Conservation (phyloP, 371 early-diverging fungal species). For the Mortierella sp. region DNA sequence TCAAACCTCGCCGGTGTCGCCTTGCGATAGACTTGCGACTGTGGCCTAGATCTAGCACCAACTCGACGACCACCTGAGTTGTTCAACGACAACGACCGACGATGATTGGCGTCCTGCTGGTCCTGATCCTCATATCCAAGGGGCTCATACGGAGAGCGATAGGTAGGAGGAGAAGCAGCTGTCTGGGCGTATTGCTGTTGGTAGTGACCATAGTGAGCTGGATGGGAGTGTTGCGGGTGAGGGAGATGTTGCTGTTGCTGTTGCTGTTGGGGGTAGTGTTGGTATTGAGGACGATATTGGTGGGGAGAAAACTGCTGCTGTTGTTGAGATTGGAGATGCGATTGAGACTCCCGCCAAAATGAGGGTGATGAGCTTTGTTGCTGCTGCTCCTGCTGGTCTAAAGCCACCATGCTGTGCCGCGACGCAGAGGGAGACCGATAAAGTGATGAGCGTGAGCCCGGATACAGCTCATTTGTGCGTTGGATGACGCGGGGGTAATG, state of each 20-base stretch:
- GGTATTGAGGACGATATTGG: constrained; percentile 13
- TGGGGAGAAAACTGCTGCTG: neutral
- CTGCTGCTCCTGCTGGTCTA: constrained; percentile 9
- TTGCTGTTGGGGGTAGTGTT: constrained; percentile 1
- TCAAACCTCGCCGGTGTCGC: constrained; percentile 7
- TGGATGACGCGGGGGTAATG: constrained; percentile 13
- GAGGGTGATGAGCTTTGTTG: constrained; percentile 7
- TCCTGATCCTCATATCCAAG: neutral
- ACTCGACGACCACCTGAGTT: neutral
- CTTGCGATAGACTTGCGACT: constrained; percentile 5
- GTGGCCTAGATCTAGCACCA: neutral
- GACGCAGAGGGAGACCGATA: neutral
- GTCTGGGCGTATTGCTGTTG: neutral
- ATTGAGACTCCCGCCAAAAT: constrained; percentile 10
- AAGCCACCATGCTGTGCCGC: constrained; percentile 11
- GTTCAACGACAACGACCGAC: constrained; percentile 36
- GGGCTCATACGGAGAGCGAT: neutral
- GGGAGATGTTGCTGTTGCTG: neutral
- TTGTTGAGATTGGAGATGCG: neutral
- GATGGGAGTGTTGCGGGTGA: neutral
- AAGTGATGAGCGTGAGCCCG: constrained; percentile 15
- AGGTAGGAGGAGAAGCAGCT: neutral
- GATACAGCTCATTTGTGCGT: constrained; percentile 5
- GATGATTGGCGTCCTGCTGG: constrained; percentile 8
- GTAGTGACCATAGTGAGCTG: neutral